These are phyloP conservation scores for Apiosordaria backusii DNA, from an alignment of 495 filamentous ascomycete genomes.

Conservation along the genomic window DNA sequence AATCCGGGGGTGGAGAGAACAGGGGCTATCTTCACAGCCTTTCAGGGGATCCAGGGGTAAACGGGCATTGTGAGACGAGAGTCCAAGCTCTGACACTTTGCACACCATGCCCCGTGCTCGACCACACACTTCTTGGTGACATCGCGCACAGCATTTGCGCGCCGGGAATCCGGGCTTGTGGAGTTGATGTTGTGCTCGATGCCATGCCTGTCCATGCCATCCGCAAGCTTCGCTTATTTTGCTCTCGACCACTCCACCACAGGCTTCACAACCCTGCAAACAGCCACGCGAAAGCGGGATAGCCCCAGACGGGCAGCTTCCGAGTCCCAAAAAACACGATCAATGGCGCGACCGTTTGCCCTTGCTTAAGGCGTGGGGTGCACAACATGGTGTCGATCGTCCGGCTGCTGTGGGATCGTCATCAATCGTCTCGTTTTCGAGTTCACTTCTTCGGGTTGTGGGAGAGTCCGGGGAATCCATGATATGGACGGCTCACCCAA, in stretches of 20 bases:
- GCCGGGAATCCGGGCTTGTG: background rate
- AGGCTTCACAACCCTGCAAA: background rate
- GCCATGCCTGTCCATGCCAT: background rate
- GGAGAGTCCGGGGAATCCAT: conserved; percentile 28
- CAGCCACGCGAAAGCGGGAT: background rate
- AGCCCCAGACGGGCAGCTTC: no score
- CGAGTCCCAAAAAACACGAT: background rate
- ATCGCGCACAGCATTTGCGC: background rate
- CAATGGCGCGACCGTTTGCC: background rate
- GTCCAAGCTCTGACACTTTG: conserved; percentile 13
- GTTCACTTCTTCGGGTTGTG: conserved; percentile 10
- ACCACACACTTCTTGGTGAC: background rate
- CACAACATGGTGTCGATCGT: conserved; percentile 14
- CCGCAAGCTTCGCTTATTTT: background rate
- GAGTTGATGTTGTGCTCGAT: background rate
- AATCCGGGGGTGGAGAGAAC: conserved; percentile 2
- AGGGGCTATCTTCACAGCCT: no score
- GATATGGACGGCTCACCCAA: conserved; percentile 21
- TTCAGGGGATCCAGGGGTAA: background rate
- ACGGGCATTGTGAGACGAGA: conserved; percentile 14
- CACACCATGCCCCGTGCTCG: background rate
- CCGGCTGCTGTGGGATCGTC: conserved; percentile 28
- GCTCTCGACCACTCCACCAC: background rate
- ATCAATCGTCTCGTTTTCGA: conserved; percentile 26
- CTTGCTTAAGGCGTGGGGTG: background rate